phyloP scores from a whole-genome alignment of 2,329 filamentous ascomycete species.

The Diaporthe ilicicola region DNA sequence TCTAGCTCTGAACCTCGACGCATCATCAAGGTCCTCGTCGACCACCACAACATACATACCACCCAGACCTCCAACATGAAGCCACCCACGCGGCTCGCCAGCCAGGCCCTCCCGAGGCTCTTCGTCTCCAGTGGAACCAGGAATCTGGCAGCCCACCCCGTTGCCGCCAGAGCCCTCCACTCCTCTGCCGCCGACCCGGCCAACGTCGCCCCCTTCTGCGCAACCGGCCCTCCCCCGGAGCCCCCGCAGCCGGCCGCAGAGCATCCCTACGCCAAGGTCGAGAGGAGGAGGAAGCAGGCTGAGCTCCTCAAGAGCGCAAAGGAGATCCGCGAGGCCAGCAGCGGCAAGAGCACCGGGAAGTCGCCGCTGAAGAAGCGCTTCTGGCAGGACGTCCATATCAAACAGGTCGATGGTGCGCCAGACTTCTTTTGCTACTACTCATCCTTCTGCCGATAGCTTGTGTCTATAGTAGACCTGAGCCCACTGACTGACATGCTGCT shows the following conservation, averaged over 20 bases:
- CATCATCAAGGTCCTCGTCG: not conserved
- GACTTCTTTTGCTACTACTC: not conserved
- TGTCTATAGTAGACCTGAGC: not conserved
- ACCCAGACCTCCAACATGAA: constrained; percentile 13
- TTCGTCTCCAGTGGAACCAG: not conserved
- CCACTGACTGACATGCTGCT: not conserved
- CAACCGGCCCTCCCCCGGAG: constrained; percentile 66
- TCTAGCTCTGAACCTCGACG: not conserved
- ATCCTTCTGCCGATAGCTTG: not conserved
- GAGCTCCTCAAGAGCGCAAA: constrained; percentile 61
- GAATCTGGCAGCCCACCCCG: not conserved
- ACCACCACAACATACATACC: not conserved
- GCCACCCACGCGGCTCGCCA: constrained; percentile 19
- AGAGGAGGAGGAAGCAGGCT: constrained; percentile 62
- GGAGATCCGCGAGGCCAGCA: constrained; percentile 49
- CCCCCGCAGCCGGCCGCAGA: constrained; percentile 56
- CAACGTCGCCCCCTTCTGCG: constrained; percentile 61
- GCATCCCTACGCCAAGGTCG: constrained; percentile 52
- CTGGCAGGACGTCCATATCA: constrained; percentile 85
- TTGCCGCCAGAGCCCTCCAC: constrained; percentile 34
- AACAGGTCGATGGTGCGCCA: constrained; percentile 68
- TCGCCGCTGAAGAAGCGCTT: constrained; percentile 72
- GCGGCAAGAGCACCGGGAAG: constrained; percentile 28
- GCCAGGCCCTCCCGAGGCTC: constrained; percentile 7
- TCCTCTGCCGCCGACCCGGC: constrained; percentile 49